Percentiles rank a stretch among this genome's conserved stretches.
phyloP scores from a whole-genome alignment of 1,284 basidiomycete species.

The Gomphus sp. region DNA sequence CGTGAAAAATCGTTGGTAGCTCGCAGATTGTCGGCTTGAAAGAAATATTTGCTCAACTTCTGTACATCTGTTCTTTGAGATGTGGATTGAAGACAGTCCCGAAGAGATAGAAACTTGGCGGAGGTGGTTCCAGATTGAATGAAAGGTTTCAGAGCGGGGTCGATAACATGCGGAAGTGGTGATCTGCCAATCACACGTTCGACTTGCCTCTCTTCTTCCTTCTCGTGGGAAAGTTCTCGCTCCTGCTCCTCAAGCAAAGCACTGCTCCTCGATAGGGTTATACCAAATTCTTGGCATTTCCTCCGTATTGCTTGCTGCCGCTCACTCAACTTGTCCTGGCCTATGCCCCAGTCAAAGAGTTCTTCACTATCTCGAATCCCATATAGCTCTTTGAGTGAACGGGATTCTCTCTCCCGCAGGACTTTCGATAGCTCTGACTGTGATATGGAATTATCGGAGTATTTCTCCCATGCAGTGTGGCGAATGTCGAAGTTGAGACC shows the following conservation, averaged over 20 bases:
- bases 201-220: constrained; percentile 30
- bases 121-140: constrained; percentile 17
- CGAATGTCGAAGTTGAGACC: constrained; percentile 33
- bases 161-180: constrained; percentile 19
- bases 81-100: constrained; percentile 13
- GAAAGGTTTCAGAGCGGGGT: constrained; percentile 21
- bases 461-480: constrained; percentile 22
- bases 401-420: constrained; percentile 34
- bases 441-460: constrained; percentile 9
- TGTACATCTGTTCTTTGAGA: constrained; percentile 14
- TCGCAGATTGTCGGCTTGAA: constrained; percentile 17
- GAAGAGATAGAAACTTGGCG: constrained; percentile 4
- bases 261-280: constrained; percentile 13
- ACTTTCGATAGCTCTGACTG: constrained; percentile 15
- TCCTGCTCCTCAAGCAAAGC: constrained; percentile 40
- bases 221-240: constrained; percentile 35
- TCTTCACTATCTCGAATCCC: constrained; percentile 5
- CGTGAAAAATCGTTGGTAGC: constrained; percentile 25
- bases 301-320: constrained; percentile 19
- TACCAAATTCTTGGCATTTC: constrained; percentile 23
- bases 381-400: constrained; percentile 30
- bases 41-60: constrained; percentile 9
- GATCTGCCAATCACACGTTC: constrained; percentile 23
- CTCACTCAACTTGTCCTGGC: not conserved
- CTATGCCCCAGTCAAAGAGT: not conserved